Evolutionary conservation across 106 monocot genomes (phyloP), one percentile per base, ranked within the genome.

Genomic region (Dendrobium officinale): DNA sequence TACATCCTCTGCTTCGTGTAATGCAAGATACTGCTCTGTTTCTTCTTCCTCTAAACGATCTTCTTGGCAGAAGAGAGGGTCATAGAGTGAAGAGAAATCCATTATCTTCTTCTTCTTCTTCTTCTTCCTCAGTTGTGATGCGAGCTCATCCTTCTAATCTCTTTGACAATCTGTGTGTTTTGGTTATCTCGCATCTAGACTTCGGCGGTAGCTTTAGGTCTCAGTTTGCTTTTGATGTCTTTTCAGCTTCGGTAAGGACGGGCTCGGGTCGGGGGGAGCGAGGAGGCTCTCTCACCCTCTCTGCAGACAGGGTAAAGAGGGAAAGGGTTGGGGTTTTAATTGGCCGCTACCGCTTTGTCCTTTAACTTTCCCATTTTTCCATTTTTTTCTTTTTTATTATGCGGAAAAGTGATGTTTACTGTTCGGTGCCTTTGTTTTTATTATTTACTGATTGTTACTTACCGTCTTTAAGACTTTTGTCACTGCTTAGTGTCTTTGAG

Each of bases 1-100:
- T 40, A 40, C 6, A 15, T 55, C 75, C 81, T 55, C 20, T 20
- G 16, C 22, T 37, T 79, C 67, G 13, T 6, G 5, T 5, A 26
- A 22, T 33, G 45, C 24, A n/a, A 67, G 67, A 40, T 7, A 19
- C 44, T 64, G 16, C 3, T 22, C 67, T 2, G 44, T 67, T 55
- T 66, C 73, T 20, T 81, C 80, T 17, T 70, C 80, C 8, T 37
- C 55, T 15, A 83, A 74, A 75, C 68, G 78, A 13, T 88, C 83
- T 81, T 88, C 88, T 11, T 79, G 82, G 82, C 89, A 89, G 77
- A 75, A 86, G 64, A 89, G 86, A 4, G 86, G 75, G 70, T 86
- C 86, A 13, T 56, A 64, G 9, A 58, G 81, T 31, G 77, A 55
- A 55, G 54, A 77, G 67, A 83, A 66, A 73, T 77, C 74, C 55